phyloP scores from a whole-genome alignment of 352 stramenopile genomes.

The Phytophthora podocarpi region DNA sequence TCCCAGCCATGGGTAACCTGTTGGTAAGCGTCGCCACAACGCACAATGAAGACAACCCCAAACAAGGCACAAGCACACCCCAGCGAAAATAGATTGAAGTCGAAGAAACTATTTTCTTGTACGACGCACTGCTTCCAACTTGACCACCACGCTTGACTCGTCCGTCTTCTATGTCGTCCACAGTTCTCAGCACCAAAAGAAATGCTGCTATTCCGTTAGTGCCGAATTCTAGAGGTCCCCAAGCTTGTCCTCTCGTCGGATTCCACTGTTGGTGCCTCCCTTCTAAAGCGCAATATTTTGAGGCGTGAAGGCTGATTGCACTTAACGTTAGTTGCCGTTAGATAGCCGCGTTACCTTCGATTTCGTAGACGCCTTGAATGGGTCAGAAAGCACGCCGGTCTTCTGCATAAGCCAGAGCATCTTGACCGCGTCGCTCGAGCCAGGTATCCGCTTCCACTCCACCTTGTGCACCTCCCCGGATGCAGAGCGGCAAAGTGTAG shows the following conservation, averaged over 20 bases:
- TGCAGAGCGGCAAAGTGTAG: conserved; percentile 41
- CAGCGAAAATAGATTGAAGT: conserved; percentile 30
- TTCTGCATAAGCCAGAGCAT: conserved; percentile 79
- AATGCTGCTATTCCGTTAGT: conserved; percentile 29
- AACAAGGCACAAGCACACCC: background rate
- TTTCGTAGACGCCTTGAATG: conserved; percentile 22
- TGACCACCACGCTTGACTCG: too few relatives aligned
- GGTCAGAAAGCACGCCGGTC: conserved; percentile 47
- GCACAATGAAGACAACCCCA: conserved; percentile 1
- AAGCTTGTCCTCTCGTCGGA: conserved; percentile 7
- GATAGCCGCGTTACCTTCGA: conserved; percentile 22
- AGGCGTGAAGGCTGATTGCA: background rate
- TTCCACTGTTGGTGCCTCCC: conserved; percentile 7
- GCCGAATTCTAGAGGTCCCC: background rate
- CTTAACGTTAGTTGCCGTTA: conserved; percentile 33
- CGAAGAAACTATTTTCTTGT: conserved; percentile 16
- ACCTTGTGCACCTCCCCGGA: conserved; percentile 62
- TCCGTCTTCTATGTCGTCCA: too few relatives aligned
- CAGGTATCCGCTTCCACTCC: conserved; percentile 85
- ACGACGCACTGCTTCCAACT: background rate
- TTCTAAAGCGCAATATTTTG: too few relatives aligned
- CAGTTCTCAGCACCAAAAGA: conserved; percentile 20
- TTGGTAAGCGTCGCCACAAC: background rate
- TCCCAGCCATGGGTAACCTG: conserved; percentile 20
- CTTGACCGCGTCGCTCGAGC: conserved; percentile 68